Percentiles rank a stretch among this genome's conserved stretches.
Evolutionary conservation across 768 basidiomycete genomes (phyloP).

Genomic region (Russula olivacea): DNA sequence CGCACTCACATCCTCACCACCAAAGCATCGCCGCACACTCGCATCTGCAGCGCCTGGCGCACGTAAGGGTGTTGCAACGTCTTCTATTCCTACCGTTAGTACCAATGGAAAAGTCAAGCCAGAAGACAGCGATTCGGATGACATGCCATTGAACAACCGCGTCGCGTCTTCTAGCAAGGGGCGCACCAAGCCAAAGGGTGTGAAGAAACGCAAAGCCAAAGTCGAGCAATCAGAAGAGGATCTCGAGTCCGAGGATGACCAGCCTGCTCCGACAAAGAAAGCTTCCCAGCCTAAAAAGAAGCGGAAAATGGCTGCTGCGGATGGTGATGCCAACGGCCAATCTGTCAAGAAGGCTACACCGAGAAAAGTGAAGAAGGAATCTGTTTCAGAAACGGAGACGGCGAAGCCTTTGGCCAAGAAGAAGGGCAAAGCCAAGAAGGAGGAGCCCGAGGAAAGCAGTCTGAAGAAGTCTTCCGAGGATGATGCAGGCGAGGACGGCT

Average conservation of each 20-base stretch:
- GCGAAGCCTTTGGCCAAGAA: slow-evolving; percentile 41
- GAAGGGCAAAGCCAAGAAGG: slow-evolving; percentile 41
- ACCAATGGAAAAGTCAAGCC: slow-evolving; percentile 38
- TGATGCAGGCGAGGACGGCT: slow-evolving; percentile 16
- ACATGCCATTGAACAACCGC: slow-evolving; percentile 32
- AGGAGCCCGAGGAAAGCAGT: slow-evolving; percentile 35
- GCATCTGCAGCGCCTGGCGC: slow-evolving; percentile 40
- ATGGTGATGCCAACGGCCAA: slow-evolving; percentile 44
- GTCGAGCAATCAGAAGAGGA: slow-evolving; percentile 31
- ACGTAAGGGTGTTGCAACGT: slow-evolving; percentile 35
- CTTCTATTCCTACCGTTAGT: slow-evolving; percentile 28
- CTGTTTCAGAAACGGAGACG: slow-evolving; percentile 36
- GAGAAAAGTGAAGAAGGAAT: slow-evolving; percentile 53
- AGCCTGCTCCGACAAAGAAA: slow-evolving; percentile 30
- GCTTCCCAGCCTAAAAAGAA: slow-evolving; percentile 29
- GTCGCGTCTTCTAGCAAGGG: slow-evolving; percentile 25
- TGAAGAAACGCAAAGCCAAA: slow-evolving; percentile 43
- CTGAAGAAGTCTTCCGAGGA: slow-evolving; percentile 32
- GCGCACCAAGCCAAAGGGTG: slow-evolving; percentile 39
- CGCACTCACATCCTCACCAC: slow-evolving; percentile 68
- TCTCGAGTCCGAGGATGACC: slow-evolving; percentile 32
- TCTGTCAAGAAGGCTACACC: slow-evolving; percentile 31
- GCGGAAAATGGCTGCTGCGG: slow-evolving; percentile 45
- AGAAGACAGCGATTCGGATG: slow-evolving; percentile 38
- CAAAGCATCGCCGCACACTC: slow-evolving; percentile 42